Percentiles rank a stretch among this genome's conserved stretches.
Conservation (phyloP, 331 rosid genomes). For the Cydonia oblonga region DNA sequence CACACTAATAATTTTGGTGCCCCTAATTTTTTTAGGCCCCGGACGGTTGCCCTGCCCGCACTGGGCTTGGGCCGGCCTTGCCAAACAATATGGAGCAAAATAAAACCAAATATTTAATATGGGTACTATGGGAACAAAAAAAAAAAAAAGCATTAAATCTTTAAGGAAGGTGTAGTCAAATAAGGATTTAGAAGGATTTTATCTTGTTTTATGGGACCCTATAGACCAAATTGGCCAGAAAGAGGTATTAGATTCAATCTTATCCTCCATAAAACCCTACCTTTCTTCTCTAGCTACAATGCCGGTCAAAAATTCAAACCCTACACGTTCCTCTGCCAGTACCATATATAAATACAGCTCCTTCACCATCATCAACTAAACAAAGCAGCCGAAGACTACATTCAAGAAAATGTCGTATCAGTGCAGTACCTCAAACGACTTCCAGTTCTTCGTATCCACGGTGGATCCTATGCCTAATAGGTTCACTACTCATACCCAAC, state of each 20-base stretch:
- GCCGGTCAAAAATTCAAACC: not conserved
- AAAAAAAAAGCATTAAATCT: too few species aligned
- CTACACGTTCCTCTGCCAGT: not conserved
- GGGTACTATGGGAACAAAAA: too few species aligned
- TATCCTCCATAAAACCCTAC: not conserved
- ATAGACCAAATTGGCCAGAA: not conserved
- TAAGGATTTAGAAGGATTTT: too few species aligned
- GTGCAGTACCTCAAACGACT: not conserved
- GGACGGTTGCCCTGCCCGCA: too few species aligned
- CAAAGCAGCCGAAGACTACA: not conserved
- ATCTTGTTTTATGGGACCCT: conserved; percentile 3
- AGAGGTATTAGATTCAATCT: conserved; percentile 9
- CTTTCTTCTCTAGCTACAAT: not conserved
- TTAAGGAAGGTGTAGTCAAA: too few species aligned
- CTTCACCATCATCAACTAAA: not conserved
- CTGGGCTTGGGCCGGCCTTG: too few species aligned
- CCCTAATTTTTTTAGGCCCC: too few species aligned
- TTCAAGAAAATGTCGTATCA: conserved; percentile 2
- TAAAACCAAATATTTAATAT: too few species aligned
- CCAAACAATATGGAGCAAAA: too few species aligned
- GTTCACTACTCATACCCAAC: too few species aligned
- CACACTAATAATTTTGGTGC: too few species aligned
- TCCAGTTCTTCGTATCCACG: not conserved
- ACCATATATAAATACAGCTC: not conserved
- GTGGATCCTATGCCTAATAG: not conserved